Evolutionary conservation across 1,284 basidiomycete genomes (phyloP).

Genomic region (Thelephora terrestris): DNA sequence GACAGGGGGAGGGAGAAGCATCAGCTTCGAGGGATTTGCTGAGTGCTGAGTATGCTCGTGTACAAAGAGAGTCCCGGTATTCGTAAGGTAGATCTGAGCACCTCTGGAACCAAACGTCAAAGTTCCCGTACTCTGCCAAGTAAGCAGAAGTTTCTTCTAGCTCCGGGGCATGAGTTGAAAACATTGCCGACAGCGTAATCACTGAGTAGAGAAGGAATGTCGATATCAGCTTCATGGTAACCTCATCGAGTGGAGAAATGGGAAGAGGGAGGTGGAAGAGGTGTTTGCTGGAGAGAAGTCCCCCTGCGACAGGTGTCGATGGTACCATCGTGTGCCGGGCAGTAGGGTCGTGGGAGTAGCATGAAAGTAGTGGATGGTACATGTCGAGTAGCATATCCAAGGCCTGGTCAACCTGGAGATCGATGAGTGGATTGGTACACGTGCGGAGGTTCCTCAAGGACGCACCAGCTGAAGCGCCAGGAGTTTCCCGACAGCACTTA

Average conservation of each 20-base stretch:
- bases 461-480: constrained; percentile 56
- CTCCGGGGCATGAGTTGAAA: constrained; percentile 13
- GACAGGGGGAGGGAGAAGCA: neutral
- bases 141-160: constrained; percentile 23
- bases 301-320: neutral
- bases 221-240: constrained; percentile 43
- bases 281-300: constrained; percentile 13
- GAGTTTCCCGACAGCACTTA: constrained; percentile 53
- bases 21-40: constrained; percentile 31
- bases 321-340: neutral
- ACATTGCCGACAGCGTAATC: constrained; percentile 23
- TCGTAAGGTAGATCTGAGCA: constrained; percentile 36
- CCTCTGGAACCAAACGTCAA: constrained; percentile 43
- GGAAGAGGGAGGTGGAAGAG: constrained; percentile 39
- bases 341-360: constrained; percentile 14
- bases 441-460: constrained; percentile 8
- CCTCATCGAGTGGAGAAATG: constrained; percentile 23
- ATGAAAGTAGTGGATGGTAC: constrained; percentile 30
- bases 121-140: constrained; percentile 29
- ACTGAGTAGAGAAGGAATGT: constrained; percentile 47
- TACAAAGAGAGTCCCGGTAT: constrained; percentile 46
- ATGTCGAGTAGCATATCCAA: constrained; percentile 34
- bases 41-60: constrained; percentile 44
- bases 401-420: constrained; percentile 39
- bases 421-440: neutral